These are phyloP conservation scores for Cucurbita ficifolia DNA, from an alignment of 306 rosid genomes.

Conservation along the genomic window DNA sequence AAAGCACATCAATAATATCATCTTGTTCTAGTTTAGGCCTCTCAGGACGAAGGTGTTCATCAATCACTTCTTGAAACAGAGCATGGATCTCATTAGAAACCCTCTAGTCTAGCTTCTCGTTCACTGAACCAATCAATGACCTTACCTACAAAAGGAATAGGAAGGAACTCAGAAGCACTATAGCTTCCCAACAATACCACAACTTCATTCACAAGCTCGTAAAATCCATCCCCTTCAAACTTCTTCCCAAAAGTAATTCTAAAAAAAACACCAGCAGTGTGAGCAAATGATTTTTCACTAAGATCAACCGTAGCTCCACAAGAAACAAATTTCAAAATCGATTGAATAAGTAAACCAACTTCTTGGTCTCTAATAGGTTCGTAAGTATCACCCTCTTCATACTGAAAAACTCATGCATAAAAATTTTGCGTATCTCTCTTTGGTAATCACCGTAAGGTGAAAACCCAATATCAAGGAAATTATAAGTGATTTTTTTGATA, in stretches of 20 bases:
- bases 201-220: conserved; percentile 22
- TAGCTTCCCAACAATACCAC: conserved; percentile 15
- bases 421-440: conserved; percentile 29
- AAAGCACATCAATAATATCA: conserved; percentile 15
- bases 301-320: conserved; percentile 9
- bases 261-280: conserved; percentile 22
- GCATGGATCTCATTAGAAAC: conserved; percentile 17
- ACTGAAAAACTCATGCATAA: conserved; percentile 24
- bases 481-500: conserved; percentile 18
- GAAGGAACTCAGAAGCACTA: conserved; percentile 20
- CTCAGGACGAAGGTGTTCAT: conserved; percentile 8
- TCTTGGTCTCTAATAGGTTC: conserved; percentile 11
- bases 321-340: not conserved
- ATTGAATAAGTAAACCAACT: not conserved
- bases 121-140: conserved; percentile 31
- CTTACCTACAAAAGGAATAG: conserved; percentile 25
- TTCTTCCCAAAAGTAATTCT: conserved; percentile 32
- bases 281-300: conserved; percentile 13
- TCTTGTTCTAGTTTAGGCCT: conserved; percentile 9
- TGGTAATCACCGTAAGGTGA: conserved; percentile 28
- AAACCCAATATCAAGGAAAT: conserved; percentile 26
- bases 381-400: conserved; percentile 10
- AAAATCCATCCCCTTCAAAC: conserved; percentile 14
- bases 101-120: conserved; percentile 7
- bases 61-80: conserved; percentile 28